These are phyloP conservation scores for Penicillium roqueforti DNA, from an alignment of 495 filamentous ascomycete species.

Conservation along the genomic window DNA sequence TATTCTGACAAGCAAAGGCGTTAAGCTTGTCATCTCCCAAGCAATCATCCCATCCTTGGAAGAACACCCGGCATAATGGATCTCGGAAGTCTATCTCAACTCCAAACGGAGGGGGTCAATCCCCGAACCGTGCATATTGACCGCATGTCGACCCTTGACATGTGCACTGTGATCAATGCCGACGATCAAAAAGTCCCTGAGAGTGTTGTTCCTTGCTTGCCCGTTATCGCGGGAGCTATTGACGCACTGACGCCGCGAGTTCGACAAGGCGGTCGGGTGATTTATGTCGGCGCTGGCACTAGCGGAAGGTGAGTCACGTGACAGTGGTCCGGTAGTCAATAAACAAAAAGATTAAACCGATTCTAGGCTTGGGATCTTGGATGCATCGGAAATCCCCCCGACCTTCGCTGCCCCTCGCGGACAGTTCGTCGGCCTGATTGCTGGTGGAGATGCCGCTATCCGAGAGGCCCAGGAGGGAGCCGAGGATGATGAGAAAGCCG, in stretches of 20 bases:
- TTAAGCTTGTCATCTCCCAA: not conserved
- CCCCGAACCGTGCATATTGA: conserved; percentile 30
- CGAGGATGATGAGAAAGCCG: conserved; percentile 29
- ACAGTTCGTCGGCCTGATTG: conserved; percentile 38
- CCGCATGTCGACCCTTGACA: conserved; percentile 32
- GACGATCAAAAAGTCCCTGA: conserved; percentile 33
- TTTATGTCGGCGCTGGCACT: conserved; percentile 41
- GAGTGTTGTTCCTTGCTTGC: conserved; percentile 29
- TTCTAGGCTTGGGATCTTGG: conserved; percentile 36
- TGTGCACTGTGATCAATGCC: conserved; percentile 33
- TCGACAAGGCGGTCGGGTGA: conserved; percentile 32
- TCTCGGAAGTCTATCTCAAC: conserved; percentile 22
- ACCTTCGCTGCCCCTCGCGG: conserved; percentile 34
- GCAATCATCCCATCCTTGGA: not conserved
- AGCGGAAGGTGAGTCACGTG: conserved; percentile 32
- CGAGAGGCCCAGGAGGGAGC: conserved; percentile 39
- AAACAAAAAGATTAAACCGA: conserved; percentile 1
- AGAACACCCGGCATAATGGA: conserved; percentile 15
- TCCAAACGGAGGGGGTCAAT: conserved; percentile 38
- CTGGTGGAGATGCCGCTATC: conserved; percentile 38
- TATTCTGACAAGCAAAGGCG: not conserved
- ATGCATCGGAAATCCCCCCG: conserved; percentile 39
- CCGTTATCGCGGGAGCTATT: conserved; percentile 31
- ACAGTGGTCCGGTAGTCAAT: not conserved
- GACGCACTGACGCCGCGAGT: conserved; percentile 31